Base-by-base conservation (phyloP, 306 rosid genomes). In the Rosa multiflora region DNA sequence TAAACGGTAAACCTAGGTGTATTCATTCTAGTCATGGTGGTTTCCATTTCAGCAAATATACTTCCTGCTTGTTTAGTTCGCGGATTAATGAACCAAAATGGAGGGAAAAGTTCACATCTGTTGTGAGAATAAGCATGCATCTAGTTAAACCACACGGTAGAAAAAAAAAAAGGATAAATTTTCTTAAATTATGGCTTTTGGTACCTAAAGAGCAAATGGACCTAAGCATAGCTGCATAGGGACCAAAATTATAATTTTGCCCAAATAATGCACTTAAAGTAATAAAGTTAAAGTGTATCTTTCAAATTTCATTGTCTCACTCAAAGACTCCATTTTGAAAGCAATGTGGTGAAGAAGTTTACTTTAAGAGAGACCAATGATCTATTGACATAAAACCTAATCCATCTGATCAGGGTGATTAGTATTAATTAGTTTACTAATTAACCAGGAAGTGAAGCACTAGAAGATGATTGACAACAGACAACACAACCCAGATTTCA, bases 401-500 rank as follows among this genome's bases (percentile, higher is more conserved):
- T 44, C 29, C 72, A 51, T 44, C 42, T 77, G 64, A 63, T 72
- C n/a, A 18, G 63, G 9, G 21, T 72, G 46, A 18, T 66, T 11
- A 8, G 42, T 8, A 14, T 8, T 18, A 15, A 61, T 35, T 48
- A 40, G 11, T 23, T 43, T 40, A 48, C 10, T 18, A 40, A 44
- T 32, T 18, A 7, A 2, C 55, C 26, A 46, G 4, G 5, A n/a
- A 35, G 18, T 77, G 73, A 37, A 76, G 59, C 74, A 74, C 42
- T 70, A 58, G 67, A 61, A 14, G 35, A 56, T 61, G 79, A 81
- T 42, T 18, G 71, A 79, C 53, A 80, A 71, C 32, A 76, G 10
- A 43, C 53, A 81, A 71, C 74, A 78, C 77, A 77, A 29, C 15
- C 63, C 77, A 72, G 8, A 74, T 70, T 46, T 71, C 68, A 68